Percentiles rank a stretch among this genome's conserved stretches.
Conservation (phyloP, 352 stramenopile species). For the Phytophthora fragariae region DNA sequence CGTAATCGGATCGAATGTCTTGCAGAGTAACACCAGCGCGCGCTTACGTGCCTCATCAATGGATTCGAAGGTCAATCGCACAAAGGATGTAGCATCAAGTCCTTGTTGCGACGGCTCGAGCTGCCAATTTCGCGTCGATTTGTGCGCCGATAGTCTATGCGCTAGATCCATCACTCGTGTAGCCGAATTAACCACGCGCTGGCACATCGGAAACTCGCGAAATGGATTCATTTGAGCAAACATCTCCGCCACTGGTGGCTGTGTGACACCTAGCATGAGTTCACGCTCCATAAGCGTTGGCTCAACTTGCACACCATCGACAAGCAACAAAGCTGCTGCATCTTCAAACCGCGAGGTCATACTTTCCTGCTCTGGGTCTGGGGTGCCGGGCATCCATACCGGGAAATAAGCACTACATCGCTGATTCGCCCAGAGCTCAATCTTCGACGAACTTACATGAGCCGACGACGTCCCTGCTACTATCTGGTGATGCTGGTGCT, state of each 20-base stretch:
- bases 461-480: constrained; percentile 21
- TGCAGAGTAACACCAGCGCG: constrained; percentile 70
- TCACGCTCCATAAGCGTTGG: constrained; percentile 71
- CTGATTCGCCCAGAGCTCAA: constrained; percentile 51
- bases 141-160: constrained; percentile 40
- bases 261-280: constrained; percentile 47
- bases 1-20: constrained; percentile 77
- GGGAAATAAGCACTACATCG: constrained; percentile 66
- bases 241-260: constrained; percentile 30
- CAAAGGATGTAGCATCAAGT: constrained; percentile 57
- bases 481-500: constrained; percentile 34
- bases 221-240: constrained; percentile 53
- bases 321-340: constrained; percentile 56
- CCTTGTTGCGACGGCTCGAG: constrained; percentile 31
- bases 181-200: constrained; percentile 45
- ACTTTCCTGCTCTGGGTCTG: constrained; percentile 62
- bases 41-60: constrained; percentile 72
- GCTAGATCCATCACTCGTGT: constrained; percentile 56
- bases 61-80: constrained; percentile 78
- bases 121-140: constrained; percentile 38
- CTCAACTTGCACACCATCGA: constrained; percentile 62
- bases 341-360: constrained; percentile 68
- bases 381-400: constrained; percentile 64
- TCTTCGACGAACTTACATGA: constrained; percentile 33
- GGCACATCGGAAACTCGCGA: constrained; percentile 45